Conservation (phyloP, 2,329 filamentous ascomycete species). For the Madurella fahalii region DNA sequence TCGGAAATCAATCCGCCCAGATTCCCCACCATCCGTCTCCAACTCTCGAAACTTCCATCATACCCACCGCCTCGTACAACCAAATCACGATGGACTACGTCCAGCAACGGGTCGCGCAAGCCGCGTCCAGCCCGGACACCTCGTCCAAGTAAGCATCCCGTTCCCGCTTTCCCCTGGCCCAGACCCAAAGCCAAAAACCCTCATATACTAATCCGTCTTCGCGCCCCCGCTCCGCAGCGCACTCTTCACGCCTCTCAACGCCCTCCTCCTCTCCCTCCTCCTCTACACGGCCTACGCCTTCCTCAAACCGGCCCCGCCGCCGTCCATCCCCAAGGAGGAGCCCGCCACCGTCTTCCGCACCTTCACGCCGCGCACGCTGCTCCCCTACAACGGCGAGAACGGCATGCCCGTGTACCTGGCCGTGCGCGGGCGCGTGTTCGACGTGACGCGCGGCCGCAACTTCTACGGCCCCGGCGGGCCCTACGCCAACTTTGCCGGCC, state of each 20-base stretch:
- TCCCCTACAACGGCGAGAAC: conserved; percentile 76
- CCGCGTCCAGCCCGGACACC: conserved; percentile 42
- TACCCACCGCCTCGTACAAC: neutral
- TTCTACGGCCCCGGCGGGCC: conserved; percentile 96
- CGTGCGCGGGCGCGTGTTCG: conserved; percentile 88
- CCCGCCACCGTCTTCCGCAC: conserved; percentile 60
- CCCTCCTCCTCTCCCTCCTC: conserved; percentile 53
- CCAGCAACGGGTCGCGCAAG: conserved; percentile 51
- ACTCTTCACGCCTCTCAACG: conserved; percentile 59
- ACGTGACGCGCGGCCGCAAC: conserved; percentile 79
- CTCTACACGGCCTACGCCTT: conserved; percentile 56
- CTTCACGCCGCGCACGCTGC: conserved; percentile 75
- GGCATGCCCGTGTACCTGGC: conserved; percentile 77
- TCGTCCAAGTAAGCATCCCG: conserved; percentile 30
- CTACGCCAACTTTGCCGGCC: conserved; percentile 92
- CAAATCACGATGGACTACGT: conserved; percentile 50
- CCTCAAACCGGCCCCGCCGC: conserved; percentile 45
- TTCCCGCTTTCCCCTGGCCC: conserved; percentile 1
- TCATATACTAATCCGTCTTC: conserved; percentile 8
- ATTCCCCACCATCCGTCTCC: neutral
- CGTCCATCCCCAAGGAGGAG: conserved; percentile 45
- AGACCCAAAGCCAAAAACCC: neutral
- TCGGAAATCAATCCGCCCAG: no score
- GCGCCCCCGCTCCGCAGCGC: conserved; percentile 33
- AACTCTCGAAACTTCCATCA: neutral